Conservation (phyloP, 305 asterid species). For the Rubia peregrina region DNA sequence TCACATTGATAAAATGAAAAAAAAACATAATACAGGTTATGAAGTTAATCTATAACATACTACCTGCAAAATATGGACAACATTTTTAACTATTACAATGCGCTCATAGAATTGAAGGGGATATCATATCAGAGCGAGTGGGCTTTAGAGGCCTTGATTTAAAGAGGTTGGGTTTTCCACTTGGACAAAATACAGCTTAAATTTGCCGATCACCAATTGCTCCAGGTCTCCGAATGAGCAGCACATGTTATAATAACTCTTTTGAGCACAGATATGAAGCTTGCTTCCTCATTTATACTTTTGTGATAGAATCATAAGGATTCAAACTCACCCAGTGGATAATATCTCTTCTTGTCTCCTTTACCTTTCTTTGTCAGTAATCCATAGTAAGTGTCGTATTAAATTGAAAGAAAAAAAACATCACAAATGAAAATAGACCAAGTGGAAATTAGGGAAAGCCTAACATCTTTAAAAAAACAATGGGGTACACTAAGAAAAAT, state of each 20-base stretch:
- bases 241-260: background rate
- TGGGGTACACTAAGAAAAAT: background rate
- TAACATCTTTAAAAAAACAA: background rate
- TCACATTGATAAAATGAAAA: no score
- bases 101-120: no score
- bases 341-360: slow-evolving; percentile 81
- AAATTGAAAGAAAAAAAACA: slow-evolving; percentile 43
- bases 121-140: no score
- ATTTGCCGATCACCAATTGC: no score
- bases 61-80: no score
- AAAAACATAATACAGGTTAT: no score
- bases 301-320: background rate
- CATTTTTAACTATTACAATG: no score
- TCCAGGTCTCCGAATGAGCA: background rate
- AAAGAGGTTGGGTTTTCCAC: no score
- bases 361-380: slow-evolving; percentile 86
- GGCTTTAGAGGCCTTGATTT: no score
- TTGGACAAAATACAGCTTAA: no score
- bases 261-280: background rate
- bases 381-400: slow-evolving; percentile 71
- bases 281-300: background rate
- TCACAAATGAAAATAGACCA: slow-evolving; percentile 12
- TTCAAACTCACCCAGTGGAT: slow-evolving; percentile 57
- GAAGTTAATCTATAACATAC: no score
- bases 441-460: slow-evolving; percentile 3